Evolutionary conservation across 2,329 filamentous ascomycete genomes (phyloP), one percentile per base, ranked within the genome.

Genomic region (Stagonosporopsis vannaccii): DNA sequence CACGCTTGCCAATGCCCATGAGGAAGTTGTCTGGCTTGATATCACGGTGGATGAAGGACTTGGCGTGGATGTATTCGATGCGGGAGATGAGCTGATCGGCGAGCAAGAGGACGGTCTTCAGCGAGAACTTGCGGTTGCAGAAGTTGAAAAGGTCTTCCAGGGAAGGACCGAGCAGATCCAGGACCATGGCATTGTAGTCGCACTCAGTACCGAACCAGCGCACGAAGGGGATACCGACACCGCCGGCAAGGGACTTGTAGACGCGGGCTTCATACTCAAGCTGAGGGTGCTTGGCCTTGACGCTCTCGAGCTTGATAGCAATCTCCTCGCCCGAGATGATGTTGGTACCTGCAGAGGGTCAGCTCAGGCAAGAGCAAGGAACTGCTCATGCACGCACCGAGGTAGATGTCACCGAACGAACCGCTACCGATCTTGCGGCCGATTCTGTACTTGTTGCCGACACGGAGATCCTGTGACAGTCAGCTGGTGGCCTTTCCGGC

Each of bases 21-120:
- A 98, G 84, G 82, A 98, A 99, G 86, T 99, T 98, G 84, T 99
- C 95, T 30, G 95, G 95, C 85, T 99, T 99, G 84, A 99, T 99
- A 79, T 99, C 95, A 80, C 95, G 93, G 82, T 99, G 95, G 77
- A 98, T 98, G 80, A 99, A 98, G 8, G 92, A 97, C 82, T 98
- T 98, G 83, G 95, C 95, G 79, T 99, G 95, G 72, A 99, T 99
- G 82, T 98, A 98, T 81, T 99, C 95, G 79, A 99, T 97, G 72
- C 95, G 93, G 65, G 94, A 98, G 78, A 99, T 98, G 78, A 97
- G 89, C 82, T 99, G 95, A 73, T 99, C 95, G 75, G 95, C 95
- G 45, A 99, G 87, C 23, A 99, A 87, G 39, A 99, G 85, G 25
- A 99, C 95, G 1, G 95, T 99, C 89, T 99, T 99, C 68, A 99